Evolutionary conservation across 331 rosid species (phyloP).

Genomic region (Rhamnella rubrinervis): DNA sequence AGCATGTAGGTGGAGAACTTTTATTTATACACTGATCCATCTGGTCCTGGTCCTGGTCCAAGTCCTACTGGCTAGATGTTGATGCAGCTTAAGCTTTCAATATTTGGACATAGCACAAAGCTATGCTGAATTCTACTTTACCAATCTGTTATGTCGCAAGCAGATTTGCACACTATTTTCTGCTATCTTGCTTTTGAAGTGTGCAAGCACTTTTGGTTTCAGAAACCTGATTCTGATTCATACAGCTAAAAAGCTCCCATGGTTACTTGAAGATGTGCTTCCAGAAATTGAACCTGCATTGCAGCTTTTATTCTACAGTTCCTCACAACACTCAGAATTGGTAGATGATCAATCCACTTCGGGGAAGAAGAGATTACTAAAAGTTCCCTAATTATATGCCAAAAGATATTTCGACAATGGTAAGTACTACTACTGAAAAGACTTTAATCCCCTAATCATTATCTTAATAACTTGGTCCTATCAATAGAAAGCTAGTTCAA

Average conservation of each 20-base stretch:
- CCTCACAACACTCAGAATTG: background rate
- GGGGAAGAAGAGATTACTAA: background rate
- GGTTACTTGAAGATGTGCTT: too few species aligned
- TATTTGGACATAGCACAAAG: background rate
- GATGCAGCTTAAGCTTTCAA: background rate
- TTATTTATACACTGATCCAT: background rate
- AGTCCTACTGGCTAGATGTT: background rate
- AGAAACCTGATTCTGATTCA: too few species aligned
- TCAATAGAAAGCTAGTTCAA: too few species aligned
- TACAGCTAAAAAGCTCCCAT: too few species aligned
- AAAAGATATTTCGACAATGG: background rate
- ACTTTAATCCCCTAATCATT: background rate
- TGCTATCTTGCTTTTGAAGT: background rate
- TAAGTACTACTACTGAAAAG: background rate
- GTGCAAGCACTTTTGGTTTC: background rate
- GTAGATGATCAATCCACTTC: background rate
- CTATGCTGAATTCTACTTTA: slow-evolving; percentile 14
- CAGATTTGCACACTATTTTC: background rate
- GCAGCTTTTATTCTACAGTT: background rate
- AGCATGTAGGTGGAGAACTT: too few species aligned
- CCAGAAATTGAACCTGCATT: too few species aligned
- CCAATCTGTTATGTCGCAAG: slow-evolving; percentile 6
- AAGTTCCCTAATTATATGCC: background rate
- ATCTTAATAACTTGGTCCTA: too few species aligned
- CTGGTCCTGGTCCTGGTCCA: background rate